phyloP scores from a whole-genome alignment of 2,329 filamentous ascomycete genomes.

The Alternaria sp. region DNA sequence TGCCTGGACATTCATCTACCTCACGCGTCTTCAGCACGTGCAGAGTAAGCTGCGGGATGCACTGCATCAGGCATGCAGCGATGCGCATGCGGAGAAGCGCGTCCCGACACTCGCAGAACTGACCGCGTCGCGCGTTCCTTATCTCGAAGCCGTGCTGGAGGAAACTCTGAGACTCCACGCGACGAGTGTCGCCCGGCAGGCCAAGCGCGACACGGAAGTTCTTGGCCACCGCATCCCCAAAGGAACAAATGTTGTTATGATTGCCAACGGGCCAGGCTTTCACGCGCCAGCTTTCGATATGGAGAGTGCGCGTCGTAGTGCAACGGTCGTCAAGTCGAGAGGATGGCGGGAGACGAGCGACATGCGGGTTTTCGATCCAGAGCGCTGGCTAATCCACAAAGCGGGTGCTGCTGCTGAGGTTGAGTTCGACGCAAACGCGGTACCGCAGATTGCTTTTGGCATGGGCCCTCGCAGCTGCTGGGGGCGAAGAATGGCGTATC shows the following conservation, averaged over 20 bases:
- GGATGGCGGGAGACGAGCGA: not conserved
- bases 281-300: not conserved
- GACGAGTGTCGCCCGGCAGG: conserved; percentile 41
- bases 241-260: conserved; percentile 45
- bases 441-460: conserved; percentile 8
- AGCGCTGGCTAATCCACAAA: conserved; percentile 4
- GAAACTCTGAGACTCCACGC: conserved; percentile 47
- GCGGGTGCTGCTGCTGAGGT: not conserved
- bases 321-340: not conserved
- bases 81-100: conserved; percentile 2
- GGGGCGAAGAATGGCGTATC: conserved; percentile 11
- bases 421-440: conserved; percentile 3
- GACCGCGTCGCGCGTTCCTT: conserved; percentile 19
- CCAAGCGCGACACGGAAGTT: conserved; percentile 49
- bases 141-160: conserved; percentile 53
- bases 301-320: not conserved
- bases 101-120: conserved; percentile 5
- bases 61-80: not conserved
- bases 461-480: conserved; percentile 11
- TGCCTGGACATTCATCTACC: conserved; percentile 9
- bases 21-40: not conserved
- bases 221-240: conserved; percentile 51
- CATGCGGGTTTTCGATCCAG: conserved; percentile 5
- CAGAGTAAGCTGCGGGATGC: conserved; percentile 6
- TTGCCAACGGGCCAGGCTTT: conserved; percentile 32